Base-by-base conservation (phyloP, 257 asterid species). In the Solanum tarapatanum region DNA sequence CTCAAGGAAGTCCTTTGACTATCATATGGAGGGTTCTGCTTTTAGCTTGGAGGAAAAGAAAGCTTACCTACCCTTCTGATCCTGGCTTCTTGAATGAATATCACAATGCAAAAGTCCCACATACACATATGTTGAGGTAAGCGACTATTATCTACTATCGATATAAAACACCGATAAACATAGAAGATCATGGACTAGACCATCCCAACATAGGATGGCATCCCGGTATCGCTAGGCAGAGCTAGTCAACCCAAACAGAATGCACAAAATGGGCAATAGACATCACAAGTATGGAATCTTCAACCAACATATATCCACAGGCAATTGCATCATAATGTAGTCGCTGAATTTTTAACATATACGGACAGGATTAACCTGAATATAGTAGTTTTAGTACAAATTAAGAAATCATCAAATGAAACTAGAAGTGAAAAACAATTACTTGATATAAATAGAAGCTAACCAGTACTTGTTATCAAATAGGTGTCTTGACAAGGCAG, bases 401-500 rank as follows among this genome's bases (percentile, higher is more conserved):
- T 24, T n/a, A 41, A 39, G 60, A 41, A 55, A 41, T 13, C 9
- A 24, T 77, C 60, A 76, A n/a, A 26, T 39, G 33, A 41, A 77
- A 41, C 26, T 13, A 24, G 84, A 24, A 77, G 64, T 41, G 9
- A 77, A 77, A 39, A 39, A 7, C 83, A 77, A 7, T 7, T 24
- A 77, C 55, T 26, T 79, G 39, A 41, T 79, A 4, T 79, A 1
- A 43, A 43, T 14, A 26, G 66, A 79, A 79, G 66, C 66, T 79
- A 43, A 79, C 39, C 66, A 79, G 84, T 26, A 84, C 7, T 39
- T 21, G 69, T 82, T 9, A 23, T 55, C 79, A 11, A 73, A 70
- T 84, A 95, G 99, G 94, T 94, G 96, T 88, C 90, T 96, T 16
- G 98, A 96, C 89, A 95, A 92, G 91, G 99, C 98, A 5, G 98